Conservation (phyloP, 768 basidiomycete genomes). For the Agaricus subrufescens region DNA sequence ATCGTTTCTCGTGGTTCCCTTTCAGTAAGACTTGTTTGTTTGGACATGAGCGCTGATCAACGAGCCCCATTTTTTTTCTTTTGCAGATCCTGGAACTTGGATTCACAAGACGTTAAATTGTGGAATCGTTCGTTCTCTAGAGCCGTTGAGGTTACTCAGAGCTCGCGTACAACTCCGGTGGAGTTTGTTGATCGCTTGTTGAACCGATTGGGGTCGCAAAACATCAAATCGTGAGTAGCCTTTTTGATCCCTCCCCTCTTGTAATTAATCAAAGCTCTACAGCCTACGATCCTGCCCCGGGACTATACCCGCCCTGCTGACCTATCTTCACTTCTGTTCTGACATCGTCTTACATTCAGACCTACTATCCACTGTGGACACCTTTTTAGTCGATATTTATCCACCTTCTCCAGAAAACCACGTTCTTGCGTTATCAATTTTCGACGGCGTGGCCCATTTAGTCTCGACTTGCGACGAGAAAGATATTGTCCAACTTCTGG, state of each 20-base stretch:
- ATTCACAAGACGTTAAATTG: conserved; percentile 22
- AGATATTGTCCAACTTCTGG: conserved; percentile 30
- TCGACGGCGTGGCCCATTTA: conserved; percentile 28
- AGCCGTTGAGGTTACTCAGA: neutral
- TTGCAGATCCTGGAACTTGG: conserved; percentile 37
- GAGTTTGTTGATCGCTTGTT: neutral
- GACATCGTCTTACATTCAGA: neutral
- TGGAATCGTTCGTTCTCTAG: neutral
- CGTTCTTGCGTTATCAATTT: conserved; percentile 23
- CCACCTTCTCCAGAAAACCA: conserved; percentile 22
- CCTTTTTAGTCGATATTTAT: conserved; percentile 30
- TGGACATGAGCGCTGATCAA: neutral
- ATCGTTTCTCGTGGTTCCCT: conserved; percentile 41
- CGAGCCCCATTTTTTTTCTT: neutral
- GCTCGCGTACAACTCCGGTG: neutral
- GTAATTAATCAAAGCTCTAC: neutral
- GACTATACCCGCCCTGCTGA: neutral
- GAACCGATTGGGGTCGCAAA: neutral
- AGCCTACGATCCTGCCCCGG: neutral
- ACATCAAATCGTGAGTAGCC: neutral
- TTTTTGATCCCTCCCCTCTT: neutral
- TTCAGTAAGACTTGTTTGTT: conserved; percentile 32
- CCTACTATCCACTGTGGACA: conserved; percentile 25
- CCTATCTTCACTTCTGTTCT: neutral
- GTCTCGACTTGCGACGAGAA: conserved; percentile 22